phyloP scores from a whole-genome alignment of 495 filamentous ascomycete genomes.

The Trichoderma reesei region DNA sequence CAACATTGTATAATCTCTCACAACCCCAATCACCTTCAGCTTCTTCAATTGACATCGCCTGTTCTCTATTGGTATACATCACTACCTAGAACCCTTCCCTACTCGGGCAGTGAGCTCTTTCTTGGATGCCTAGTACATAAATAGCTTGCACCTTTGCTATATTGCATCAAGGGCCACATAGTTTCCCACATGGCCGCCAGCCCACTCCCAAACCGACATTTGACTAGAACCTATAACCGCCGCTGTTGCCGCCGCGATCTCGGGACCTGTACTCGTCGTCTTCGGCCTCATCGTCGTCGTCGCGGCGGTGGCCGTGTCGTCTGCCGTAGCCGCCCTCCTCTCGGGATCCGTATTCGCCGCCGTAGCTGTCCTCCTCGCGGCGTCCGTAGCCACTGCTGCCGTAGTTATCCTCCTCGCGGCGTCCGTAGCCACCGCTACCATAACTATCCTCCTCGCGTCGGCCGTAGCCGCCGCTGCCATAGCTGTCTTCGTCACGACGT shows the following conservation, averaged over 20 bases:
- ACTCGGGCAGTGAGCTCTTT: too few species aligned
- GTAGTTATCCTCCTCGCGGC: neutral
- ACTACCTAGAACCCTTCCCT: too few species aligned
- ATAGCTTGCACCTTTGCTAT: too few species aligned
- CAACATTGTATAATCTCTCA: too few species aligned
- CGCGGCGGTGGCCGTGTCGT: neutral
- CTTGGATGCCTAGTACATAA: too few species aligned
- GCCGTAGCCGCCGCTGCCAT: neutral
- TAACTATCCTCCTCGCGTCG: neutral
- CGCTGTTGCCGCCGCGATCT: neutral
- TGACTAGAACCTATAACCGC: slow-evolving; percentile 2
- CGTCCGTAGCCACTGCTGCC: neutral
- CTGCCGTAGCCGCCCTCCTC: neutral
- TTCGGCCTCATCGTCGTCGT: neutral
- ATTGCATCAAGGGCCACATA: too few species aligned
- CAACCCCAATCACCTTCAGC: too few species aligned
- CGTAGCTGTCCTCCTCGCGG: slow-evolving; percentile 2
- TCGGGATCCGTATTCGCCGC: neutral
- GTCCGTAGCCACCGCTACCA: neutral
- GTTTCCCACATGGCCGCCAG: too few species aligned
- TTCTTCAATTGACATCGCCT: too few species aligned
- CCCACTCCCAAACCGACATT: neutral
- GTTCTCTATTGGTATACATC: too few species aligned
- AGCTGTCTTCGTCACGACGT: neutral
- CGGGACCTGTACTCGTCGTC: neutral